phyloP scores from a whole-genome alignment of 805 yeast genomes.

The Teunomyces barrocoloradensis region DNA sequence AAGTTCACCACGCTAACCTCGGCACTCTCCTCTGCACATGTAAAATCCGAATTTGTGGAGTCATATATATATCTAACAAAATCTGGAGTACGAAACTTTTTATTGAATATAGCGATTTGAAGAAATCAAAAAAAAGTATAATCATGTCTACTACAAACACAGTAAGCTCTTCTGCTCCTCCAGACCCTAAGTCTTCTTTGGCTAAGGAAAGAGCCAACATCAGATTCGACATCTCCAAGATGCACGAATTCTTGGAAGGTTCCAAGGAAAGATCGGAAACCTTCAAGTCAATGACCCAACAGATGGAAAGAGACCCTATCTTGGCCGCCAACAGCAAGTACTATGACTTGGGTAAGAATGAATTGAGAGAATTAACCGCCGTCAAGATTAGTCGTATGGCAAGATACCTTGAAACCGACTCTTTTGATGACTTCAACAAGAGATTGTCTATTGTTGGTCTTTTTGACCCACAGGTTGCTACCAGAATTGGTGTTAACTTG shows the following conservation, averaged over 20 bases:
- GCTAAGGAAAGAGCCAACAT: constrained; percentile 46
- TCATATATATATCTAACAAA: constrained; percentile 5
- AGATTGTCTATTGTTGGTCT: constrained; percentile 58
- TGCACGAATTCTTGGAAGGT: constrained; percentile 59
- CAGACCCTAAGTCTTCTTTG: constrained; percentile 34
- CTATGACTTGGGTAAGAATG: constrained; percentile 55
- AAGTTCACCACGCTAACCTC: neutral
- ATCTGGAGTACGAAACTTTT: constrained; percentile 3
- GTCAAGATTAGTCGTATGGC: constrained; percentile 60
- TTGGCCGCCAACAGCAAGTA: constrained; percentile 51
- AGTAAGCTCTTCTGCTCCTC: constrained; percentile 12
- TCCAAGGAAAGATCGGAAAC: constrained; percentile 45
- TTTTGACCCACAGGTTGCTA: constrained; percentile 76
- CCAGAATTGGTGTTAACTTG: constrained; percentile 84
- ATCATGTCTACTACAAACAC: constrained; percentile 9
- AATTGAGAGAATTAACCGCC: constrained; percentile 61
- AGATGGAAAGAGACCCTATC: constrained; percentile 67
- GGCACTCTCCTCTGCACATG: constrained; percentile 8
- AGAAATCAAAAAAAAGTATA: neutral
- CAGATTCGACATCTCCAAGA: constrained; percentile 28
- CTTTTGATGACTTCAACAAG: constrained; percentile 49
- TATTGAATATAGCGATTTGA: neutral
- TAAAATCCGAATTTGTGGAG: constrained; percentile 1
- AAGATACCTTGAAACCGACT: constrained; percentile 53
- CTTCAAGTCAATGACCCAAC: constrained; percentile 51